These are phyloP conservation scores for Microbotryum intermedium DNA, from an alignment of 1,284 basidiomycete species.

Conservation along the genomic window DNA sequence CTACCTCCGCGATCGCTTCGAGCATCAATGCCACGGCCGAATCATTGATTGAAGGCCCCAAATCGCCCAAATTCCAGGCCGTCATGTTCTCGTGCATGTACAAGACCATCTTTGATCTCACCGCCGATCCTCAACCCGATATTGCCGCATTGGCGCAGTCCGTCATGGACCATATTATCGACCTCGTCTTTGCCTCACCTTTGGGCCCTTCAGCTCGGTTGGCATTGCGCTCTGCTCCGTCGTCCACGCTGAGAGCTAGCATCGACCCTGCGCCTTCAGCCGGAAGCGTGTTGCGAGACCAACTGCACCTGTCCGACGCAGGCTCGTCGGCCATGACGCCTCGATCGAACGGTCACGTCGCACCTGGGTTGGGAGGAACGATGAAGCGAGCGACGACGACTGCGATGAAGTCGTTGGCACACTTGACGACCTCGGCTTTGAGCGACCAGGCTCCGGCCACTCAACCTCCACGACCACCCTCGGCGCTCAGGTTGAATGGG, in stretches of 20 bases:
- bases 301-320: neutral
- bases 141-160: conserved; percentile 84
- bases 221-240: conserved; percentile 32
- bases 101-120: conserved; percentile 78
- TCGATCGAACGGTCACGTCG: neutral
- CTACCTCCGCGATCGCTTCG: conserved; percentile 25
- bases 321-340: neutral
- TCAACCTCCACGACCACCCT: conserved; percentile 45
- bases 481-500: neutral
- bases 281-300: neutral
- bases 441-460: conserved; percentile 33
- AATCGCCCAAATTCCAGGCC: conserved; percentile 30
- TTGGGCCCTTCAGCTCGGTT: conserved; percentile 46
- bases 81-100: conserved; percentile 58
- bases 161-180: conserved; percentile 85
- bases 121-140: conserved; percentile 85
- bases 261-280: neutral
- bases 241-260: neutral
- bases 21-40: conserved; percentile 30
- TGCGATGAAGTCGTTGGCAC: conserved; percentile 18
- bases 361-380: conserved; percentile 10
- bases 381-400: conserved; percentile 24
- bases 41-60: conserved; percentile 24
- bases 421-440: conserved; percentile 49
- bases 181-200: conserved; percentile 76